Conservation (phyloP, 495 filamentous ascomycete genomes). For the Neurospora intermedia region DNA sequence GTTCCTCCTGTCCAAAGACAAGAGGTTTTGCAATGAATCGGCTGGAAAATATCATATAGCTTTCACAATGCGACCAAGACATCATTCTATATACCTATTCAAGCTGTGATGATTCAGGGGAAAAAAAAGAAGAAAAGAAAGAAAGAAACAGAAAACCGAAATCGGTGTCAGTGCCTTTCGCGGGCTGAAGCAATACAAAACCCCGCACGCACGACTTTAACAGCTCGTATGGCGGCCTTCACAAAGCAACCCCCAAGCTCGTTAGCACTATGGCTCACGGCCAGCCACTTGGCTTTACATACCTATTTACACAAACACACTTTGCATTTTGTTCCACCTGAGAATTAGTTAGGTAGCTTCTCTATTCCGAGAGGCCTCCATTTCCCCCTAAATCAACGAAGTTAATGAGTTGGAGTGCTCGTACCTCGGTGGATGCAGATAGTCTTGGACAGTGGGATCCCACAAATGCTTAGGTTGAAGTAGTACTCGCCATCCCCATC, state of each 20-base stretch:
- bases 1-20: no score
- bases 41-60: not conserved
- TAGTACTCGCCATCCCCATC: not conserved
- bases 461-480: not conserved
- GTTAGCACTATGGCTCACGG: not conserved
- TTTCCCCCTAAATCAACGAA: not conserved
- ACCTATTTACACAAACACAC: not conserved
- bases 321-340: not conserved
- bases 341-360: not conserved
- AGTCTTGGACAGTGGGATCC: not conserved
- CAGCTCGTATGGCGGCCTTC: not conserved
- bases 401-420: not conserved
- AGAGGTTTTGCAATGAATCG: no score
- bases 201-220: no score
- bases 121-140: no score
- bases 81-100: no score
- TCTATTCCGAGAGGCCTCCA: not conserved
- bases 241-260: not conserved
- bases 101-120: no score
- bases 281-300: not conserved
- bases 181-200: no score
- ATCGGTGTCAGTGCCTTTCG: no score
- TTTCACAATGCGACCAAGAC: no score
- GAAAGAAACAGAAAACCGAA: no score
- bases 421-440: not conserved